A percentile compares a stretch with the other conserved stretches of the same genome.
These are phyloP conservation scores for Hibiscus tridactylites DNA, from an alignment of 345 rosid genomes.

Conservation along the genomic window DNA sequence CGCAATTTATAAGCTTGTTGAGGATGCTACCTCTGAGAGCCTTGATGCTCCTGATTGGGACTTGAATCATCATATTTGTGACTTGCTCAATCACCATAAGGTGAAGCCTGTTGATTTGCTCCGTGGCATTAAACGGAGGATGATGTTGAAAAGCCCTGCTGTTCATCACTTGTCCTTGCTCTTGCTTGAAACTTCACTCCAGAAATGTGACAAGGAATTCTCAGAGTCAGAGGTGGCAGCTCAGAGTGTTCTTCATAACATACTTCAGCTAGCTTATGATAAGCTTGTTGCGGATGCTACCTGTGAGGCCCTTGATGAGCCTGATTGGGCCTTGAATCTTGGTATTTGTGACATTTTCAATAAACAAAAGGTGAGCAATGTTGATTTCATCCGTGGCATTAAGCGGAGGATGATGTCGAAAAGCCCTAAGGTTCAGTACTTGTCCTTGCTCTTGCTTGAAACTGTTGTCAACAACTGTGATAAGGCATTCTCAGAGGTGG, in stretches of 20 bases:
- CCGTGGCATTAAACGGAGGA: constrained; percentile 80
- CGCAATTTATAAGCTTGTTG: constrained; percentile 76
- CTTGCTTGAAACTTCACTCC: constrained; percentile 77
- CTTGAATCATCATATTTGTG: constrained; percentile 83
- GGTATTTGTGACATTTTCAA: constrained; percentile 92
- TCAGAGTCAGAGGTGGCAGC: constrained; percentile 96
- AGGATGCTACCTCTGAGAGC: constrained; percentile 86
- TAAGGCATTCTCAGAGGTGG: constrained; percentile 96
- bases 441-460: constrained; percentile 87
- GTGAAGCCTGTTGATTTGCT: constrained; percentile 71
- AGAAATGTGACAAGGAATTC: constrained; percentile 95
- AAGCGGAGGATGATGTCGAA: constrained; percentile 83
- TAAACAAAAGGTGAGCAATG: constrained; percentile 63
- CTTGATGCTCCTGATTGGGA: constrained; percentile 98
- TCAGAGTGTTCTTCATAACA: constrained; percentile 94
- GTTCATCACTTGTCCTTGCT: constrained; percentile 82
- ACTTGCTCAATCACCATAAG: constrained; percentile 80
- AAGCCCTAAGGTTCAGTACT: constrained; percentile 73
- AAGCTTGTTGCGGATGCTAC: constrained; percentile 96
- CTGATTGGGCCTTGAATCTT: constrained; percentile 96
- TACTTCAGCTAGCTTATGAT: constrained; percentile 80
- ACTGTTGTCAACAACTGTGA: constrained; percentile 90
- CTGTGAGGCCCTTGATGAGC: constrained; percentile 80
- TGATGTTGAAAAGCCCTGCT: constrained; percentile 72
- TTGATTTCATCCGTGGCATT: constrained; percentile 78